Base-by-base conservation (phyloP, 2,329 filamentous ascomycete species). In the Aquanectria penicillioides region DNA sequence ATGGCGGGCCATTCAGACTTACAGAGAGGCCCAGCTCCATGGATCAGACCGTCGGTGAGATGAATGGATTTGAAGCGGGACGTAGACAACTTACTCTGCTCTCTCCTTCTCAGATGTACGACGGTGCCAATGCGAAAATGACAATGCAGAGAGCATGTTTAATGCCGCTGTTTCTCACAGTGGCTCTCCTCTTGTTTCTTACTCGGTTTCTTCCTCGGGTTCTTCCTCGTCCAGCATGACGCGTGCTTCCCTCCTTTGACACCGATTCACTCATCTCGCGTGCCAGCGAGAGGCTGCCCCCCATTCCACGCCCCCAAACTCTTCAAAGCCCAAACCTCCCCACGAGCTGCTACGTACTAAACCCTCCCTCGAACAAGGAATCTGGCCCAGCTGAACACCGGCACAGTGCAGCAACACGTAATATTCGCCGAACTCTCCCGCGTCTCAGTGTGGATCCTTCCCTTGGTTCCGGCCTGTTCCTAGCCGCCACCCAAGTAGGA, bases 391-490 rank as follows among this genome's bases (percentile, higher is more conserved):
- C 47, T 22, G 47, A 38, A 26, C 22, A 11, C 23, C 20, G 29
- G 9, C 6, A 22, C 33, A 8, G 37, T 18, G 23, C 38, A 25
- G 17, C 50, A 53, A 46, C 50, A 53, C 50, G 40, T 52, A 52
- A 52, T 52, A 36, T 50, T 47, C 38, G 31, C 54, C n/a, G n/a
- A n/a, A n/a, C n/a, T n/a, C n/a, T n/a, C n/a, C n/a, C n/a, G n/a
- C n/a, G n/a, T 12, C 23, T 38, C 48, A 31, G 46, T 50, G 54
- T 46, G n/a, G 11, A 26, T 25, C 22, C 6, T 43, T 51, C 40
- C 28, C 40, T 48, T 48, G 34, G 41, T 36, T 58, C 55, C 48
- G 48, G 47, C 29, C 29, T 36, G n/a, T 36, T 38, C 50, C 50
- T 36, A 46, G 50, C 41, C 40, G 41, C n/a, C n/a, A n/a, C n/a